phyloP scores from a whole-genome alignment of 345 rosid genomes.

The Abelmoschus esculentus region DNA sequence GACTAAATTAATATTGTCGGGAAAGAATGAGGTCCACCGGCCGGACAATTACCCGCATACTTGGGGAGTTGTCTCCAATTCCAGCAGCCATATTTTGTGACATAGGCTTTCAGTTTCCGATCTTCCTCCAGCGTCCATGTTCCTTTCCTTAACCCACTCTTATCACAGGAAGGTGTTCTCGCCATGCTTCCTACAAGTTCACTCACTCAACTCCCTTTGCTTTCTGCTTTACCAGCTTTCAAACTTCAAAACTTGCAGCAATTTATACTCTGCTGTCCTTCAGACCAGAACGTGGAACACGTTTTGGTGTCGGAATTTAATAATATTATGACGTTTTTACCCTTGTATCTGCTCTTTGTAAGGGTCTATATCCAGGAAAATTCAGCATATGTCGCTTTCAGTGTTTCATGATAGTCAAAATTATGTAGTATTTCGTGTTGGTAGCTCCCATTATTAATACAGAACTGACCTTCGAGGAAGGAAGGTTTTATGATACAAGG shows the following conservation, averaged over 20 bases:
- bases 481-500: background rate
- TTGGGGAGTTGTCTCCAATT: constrained; percentile 64
- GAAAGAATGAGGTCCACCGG: too few relatives aligned
- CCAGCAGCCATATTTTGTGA: constrained; percentile 43
- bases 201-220: background rate
- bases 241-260: background rate
- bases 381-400: constrained; percentile 7
- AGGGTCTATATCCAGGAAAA: constrained; percentile 2
- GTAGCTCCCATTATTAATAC: background rate
- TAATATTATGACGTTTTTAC: background rate
- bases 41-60: constrained; percentile 35
- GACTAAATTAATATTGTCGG: too few relatives aligned
- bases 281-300: constrained; percentile 25
- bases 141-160: constrained; percentile 42
- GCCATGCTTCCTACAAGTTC: constrained; percentile 24
- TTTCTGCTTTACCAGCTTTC: background rate
- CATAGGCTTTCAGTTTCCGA: constrained; percentile 36
- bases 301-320: background rate
- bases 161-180: constrained; percentile 42
- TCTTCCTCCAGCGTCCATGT: constrained; percentile 63
- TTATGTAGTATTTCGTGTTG: background rate
- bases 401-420: background rate
- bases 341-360: background rate
- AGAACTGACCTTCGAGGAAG: constrained; percentile 7
- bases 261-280: constrained; percentile 11